phyloP scores from a whole-genome alignment of 805 yeast species.

The Metschnikowia baotianmanensis region DNA sequence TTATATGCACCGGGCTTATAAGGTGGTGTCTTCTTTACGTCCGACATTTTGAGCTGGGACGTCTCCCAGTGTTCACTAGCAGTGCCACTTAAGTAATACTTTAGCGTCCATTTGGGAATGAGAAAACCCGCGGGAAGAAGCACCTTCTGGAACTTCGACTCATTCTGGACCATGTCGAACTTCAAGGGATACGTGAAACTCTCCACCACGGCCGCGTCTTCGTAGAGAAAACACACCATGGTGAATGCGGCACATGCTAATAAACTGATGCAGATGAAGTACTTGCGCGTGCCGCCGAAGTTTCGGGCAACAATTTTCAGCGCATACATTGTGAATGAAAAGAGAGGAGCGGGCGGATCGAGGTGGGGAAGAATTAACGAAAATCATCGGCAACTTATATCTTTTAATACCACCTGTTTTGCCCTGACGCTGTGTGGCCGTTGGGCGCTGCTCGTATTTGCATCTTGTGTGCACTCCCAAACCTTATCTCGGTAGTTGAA shows the following conservation, averaged over 20 bases:
- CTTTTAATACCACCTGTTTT: too few relatives aligned
- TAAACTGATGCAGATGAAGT: neutral
- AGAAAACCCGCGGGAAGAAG: slow-evolving; percentile 9
- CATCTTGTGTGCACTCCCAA: too few relatives aligned
- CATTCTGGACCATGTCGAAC: neutral
- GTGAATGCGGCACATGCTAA: slow-evolving; percentile 1
- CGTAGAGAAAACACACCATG: neutral
- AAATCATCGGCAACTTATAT: neutral
- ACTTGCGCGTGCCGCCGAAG: neutral
- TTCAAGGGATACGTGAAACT: neutral
- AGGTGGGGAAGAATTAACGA: too few relatives aligned
- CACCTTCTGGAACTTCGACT: slow-evolving; percentile 4
- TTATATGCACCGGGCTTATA: slow-evolving; percentile 2
- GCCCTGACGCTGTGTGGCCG: too few relatives aligned
- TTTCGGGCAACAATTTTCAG: neutral
- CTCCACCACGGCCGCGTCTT: neutral
- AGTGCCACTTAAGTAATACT: slow-evolving; percentile 4
- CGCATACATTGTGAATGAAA: neutral
- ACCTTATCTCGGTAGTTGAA: too few relatives aligned
- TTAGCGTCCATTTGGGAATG: slow-evolving; percentile 5
- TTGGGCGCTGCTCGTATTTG: too few relatives aligned
- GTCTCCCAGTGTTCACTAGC: slow-evolving; percentile 6
- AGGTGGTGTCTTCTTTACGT: slow-evolving; percentile 5
- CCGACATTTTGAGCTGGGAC: slow-evolving; percentile 2
- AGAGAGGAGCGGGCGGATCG: too few relatives aligned